Percentiles rank a stretch among this genome's conserved stretches.
Conservation (phyloP, 176 grass and related monocot species). For the Poa pratensis region DNA sequence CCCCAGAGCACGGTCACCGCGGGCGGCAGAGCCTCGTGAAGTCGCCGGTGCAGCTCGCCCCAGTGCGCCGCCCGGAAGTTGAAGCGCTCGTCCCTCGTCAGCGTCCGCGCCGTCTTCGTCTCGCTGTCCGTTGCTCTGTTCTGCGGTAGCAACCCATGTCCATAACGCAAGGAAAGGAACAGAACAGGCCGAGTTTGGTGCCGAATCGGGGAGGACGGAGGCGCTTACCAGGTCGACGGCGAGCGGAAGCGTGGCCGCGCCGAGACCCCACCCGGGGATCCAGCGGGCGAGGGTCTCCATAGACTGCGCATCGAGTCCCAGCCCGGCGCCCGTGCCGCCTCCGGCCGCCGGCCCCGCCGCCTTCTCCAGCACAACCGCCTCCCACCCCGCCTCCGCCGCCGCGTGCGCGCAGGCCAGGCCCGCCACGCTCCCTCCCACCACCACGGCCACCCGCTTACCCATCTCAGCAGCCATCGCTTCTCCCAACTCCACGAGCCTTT, state of each 20-base stretch:
- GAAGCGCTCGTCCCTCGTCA: constrained; percentile 75
- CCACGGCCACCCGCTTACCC: constrained; percentile 60
- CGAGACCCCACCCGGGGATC: constrained; percentile 51
- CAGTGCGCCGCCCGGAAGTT: constrained; percentile 78
- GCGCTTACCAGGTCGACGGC: constrained; percentile 66
- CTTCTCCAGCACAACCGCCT: constrained; percentile 75
- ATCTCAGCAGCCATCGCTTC: constrained; percentile 12
- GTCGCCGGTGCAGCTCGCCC: constrained; percentile 72
- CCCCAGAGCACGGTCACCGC: constrained; percentile 64
- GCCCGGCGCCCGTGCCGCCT: constrained; percentile 68
- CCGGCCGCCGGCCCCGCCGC: constrained; percentile 53
- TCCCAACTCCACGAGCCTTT: neutral
- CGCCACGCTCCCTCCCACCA: constrained; percentile 85
- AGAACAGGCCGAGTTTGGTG: neutral
- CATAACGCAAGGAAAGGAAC: neutral
- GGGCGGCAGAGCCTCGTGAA: constrained; percentile 60
- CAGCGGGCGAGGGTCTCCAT: constrained; percentile 65
- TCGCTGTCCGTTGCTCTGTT: constrained; percentile 68
- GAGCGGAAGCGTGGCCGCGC: constrained; percentile 56
- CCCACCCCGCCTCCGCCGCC: constrained; percentile 61
- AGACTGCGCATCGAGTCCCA: constrained; percentile 75
- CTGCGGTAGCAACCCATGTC: constrained; percentile 34
- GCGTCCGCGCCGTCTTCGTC: constrained; percentile 59
- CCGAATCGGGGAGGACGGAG: neutral
- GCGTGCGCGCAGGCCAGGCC: constrained; percentile 84